Evolutionary conservation across 2,329 filamentous ascomycete species (phyloP).

Genomic region (Penicillium sp.): DNA sequence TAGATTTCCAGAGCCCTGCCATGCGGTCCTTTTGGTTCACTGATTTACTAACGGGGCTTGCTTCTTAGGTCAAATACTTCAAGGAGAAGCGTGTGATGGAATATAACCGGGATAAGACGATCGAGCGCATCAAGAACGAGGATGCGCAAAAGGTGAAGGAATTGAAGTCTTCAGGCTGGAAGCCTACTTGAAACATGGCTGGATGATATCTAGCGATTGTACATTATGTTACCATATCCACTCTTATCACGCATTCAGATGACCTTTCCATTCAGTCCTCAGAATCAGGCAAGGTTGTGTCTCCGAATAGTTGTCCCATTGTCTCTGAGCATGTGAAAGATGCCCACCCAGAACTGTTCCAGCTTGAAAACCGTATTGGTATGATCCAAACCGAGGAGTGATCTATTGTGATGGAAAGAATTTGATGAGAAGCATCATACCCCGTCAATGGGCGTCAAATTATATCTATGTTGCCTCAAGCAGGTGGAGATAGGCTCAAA

Average conservation of each 20-base stretch:
- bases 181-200: constrained; percentile 16
- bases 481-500: constrained; percentile 8
- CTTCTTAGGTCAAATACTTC: constrained; percentile 82
- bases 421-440: not conserved
- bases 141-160: constrained; percentile 63
- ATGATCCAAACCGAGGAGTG: not conserved
- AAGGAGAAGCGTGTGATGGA: constrained; percentile 96
- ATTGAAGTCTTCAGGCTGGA: constrained; percentile 43
- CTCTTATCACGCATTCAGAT: constrained; percentile 18
- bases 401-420: not conserved
- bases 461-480: constrained; percentile 15
- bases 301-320: not conserved
- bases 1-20: not conserved
- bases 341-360: not conserved
- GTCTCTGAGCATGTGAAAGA: not conserved
- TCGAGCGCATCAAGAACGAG: constrained; percentile 71
- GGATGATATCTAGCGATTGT: constrained; percentile 13
- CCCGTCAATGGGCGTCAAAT: constrained; percentile 2
- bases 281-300: not conserved
- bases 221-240: constrained; percentile 31
- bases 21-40: not conserved
- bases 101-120: constrained; percentile 74
- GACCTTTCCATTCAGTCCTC: constrained; percentile 3
- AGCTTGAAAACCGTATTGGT: not conserved
- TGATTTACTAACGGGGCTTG: constrained; percentile 4